Base-by-base conservation (phyloP, 2,329 filamentous ascomycete species). In the Penicillium digitatum region DNA sequence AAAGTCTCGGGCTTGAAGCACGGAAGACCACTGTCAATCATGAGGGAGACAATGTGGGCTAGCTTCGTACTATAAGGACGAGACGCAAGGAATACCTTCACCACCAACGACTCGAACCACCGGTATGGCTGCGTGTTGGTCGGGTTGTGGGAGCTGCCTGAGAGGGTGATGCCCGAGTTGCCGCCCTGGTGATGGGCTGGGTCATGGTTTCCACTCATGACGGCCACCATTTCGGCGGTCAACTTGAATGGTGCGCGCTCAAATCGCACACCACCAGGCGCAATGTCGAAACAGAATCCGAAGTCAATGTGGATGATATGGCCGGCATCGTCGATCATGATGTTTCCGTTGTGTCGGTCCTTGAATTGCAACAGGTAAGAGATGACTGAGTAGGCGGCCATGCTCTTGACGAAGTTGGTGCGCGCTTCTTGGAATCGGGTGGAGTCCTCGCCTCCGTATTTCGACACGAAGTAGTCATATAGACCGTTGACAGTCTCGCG, bases 271-370 rank as follows among this genome's bases (percentile, higher is more conserved):
- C 95, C 94, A 45, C 94, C 94, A 0, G 94, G 94, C 1, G 92
- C 94, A 65, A 99, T 97, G 69, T 99, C 95, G 76, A 99, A 99
- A 77, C 93, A 97, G 82, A 99, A 99, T 10, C 94, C 94, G 69
- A 99, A 99, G 73, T 99, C 94, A 64, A 99, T 97, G 78, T 99
- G 94, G 51, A 99, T 83, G 67, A 99, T 96, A 75, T 99, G 94
- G 4, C 95, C 94, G 0, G 88, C 89, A 68, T 96, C 93, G 72
- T 99, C 93, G 60, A 99, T 87, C 95, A 99, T 99, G 79, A 99
- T 99, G 79, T 99, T 99, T 59, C 94, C 94, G 73, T 99, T 99
- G 78, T 99, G 94, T 3, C 94, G 87, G 72, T 99, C 94, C 75
- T 99, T 99, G 86, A 99, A 97, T 69, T 99, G 95, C 35, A 99